Conservation (phyloP, 2,329 filamentous ascomycete genomes). For the Alternaria alternata region DNA sequence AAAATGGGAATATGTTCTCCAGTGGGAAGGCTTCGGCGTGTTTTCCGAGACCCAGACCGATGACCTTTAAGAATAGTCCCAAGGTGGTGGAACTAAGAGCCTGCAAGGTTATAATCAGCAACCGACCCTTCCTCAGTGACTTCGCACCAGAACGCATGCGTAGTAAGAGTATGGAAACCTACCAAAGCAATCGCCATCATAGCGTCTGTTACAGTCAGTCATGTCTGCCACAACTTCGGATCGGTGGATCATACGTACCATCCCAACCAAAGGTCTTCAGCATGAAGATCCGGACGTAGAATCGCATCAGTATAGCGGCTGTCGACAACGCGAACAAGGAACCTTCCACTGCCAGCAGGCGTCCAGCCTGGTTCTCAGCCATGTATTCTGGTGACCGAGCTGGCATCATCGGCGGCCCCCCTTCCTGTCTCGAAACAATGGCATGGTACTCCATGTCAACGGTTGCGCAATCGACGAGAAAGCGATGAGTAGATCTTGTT, state of each 20-base stretch:
- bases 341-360: conserved; percentile 52
- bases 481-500: neutral
- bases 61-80: conserved; percentile 26
- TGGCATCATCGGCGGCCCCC: conserved; percentile 15
- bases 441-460: conserved; percentile 13
- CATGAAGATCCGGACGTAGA: conserved; percentile 31
- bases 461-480: neutral
- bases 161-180: conserved; percentile 3
- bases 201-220: conserved; percentile 41
- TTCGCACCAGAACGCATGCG: neutral
- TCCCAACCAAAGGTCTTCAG: conserved; percentile 34
- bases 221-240: neutral
- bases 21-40: conserved; percentile 49
- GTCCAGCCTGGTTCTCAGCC: conserved; percentile 46
- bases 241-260: conserved; percentile 17
- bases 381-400: conserved; percentile 41
- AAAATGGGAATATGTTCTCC: conserved; percentile 45
- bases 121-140: neutral
- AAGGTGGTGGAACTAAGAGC: conserved; percentile 24
- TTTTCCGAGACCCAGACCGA: conserved; percentile 56
- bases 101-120: conserved; percentile 8
- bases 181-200: conserved; percentile 45
- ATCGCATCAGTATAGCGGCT: conserved; percentile 23
- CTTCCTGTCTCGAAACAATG: conserved; percentile 18
- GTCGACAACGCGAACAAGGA: conserved; percentile 48